Conservation (phyloP, 176 grass and related monocot genomes). For the Luzula sylvatica region DNA sequence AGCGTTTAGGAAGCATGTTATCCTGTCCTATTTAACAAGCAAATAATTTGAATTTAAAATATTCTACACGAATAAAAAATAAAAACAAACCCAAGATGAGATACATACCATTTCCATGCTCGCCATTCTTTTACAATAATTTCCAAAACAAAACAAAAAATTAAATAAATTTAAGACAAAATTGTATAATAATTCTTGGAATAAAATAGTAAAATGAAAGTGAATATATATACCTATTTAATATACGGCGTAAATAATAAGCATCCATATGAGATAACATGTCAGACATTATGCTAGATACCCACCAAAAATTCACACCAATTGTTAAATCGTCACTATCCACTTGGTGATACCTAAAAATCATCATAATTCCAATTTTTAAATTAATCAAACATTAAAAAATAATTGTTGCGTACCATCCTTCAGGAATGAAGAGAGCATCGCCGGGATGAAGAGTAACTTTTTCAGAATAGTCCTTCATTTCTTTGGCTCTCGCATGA, state of each 20-base stretch:
- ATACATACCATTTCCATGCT: slow-evolving; percentile 70
- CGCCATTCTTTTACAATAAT: slow-evolving; percentile 64
- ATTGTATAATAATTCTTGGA: too few relatives aligned
- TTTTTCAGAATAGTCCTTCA: slow-evolving; percentile 63
- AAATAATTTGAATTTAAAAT: too few relatives aligned
- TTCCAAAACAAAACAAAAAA: slow-evolving; percentile 30
- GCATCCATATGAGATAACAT: slow-evolving; percentile 95
- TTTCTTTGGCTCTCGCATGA: slow-evolving; percentile 56
- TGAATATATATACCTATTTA: slow-evolving; percentile 64
- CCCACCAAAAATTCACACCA: slow-evolving; percentile 96
- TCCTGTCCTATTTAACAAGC: slow-evolving; percentile 44
- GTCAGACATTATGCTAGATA: slow-evolving; percentile 65
- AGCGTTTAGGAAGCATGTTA: slow-evolving; percentile 31
- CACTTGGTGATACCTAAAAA: slow-evolving; percentile 89
- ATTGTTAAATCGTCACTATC: slow-evolving; percentile 91
- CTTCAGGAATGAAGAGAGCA: slow-evolving; percentile 94
- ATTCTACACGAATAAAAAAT: too few relatives aligned
- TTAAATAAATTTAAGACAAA: too few relatives aligned
- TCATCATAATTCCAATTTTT: neutral
- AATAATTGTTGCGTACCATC: slow-evolving; percentile 57
- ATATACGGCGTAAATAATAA: slow-evolving; percentile 72
- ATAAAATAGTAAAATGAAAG: neutral
- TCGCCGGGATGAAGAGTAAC: slow-evolving; percentile 57
- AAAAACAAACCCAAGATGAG: slow-evolving; percentile 9
- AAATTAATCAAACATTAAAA: neutral